Base-by-base conservation (phyloP, 768 basidiomycete species). In the Termitomyces sp. region DNA sequence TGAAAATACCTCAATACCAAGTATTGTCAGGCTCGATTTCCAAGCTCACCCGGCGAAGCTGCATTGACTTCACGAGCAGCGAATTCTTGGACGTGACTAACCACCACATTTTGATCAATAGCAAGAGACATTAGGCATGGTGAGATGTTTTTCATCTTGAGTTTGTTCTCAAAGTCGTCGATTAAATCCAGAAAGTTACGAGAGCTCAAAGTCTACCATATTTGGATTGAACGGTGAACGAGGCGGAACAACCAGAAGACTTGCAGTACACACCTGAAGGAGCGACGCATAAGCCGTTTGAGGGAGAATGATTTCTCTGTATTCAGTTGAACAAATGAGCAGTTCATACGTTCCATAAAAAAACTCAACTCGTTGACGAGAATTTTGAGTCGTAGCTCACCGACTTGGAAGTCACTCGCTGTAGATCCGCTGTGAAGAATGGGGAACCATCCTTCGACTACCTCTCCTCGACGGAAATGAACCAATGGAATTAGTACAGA, bases 391-490 rank as follows among this genome's bases (percentile, higher is more conserved):
- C 86, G 82, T 48, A 94, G 74, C 67, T 94, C 92, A 42, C 93
- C 93, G 6, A 86, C 80, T 68, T 89, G 88, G 48, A 84, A 68
- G 66, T 86, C 82, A 29, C 76, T 77, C 36, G 79, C 74, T 45
- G 78, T 68, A 10, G 79, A 73, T 43, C 80, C 83, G 46, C 76
- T 69, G 47, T 83, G 81, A 56, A 89, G 74, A 3, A 93, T 83
- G 14, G 92, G 89, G 72, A 87, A 94, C 91, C 91, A 95, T 14
- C 93, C 93, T 69, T 95, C 92, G 5, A 91, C 80, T 4, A 76
- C 71, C 65, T 92, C 89, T 17, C 87, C 85, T 31, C 92, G 80
- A 29, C 87, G 83, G 67, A 94, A 91, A 67, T 89, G 90, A 9
- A 74, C 74, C 29, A 94, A 77, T 1, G 86, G 76, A 56, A 96